Evolutionary conservation across 2,329 filamentous ascomycete species (phyloP), one percentile per base, ranked within the genome.

Genomic region (Colletotrichum musicola): DNA sequence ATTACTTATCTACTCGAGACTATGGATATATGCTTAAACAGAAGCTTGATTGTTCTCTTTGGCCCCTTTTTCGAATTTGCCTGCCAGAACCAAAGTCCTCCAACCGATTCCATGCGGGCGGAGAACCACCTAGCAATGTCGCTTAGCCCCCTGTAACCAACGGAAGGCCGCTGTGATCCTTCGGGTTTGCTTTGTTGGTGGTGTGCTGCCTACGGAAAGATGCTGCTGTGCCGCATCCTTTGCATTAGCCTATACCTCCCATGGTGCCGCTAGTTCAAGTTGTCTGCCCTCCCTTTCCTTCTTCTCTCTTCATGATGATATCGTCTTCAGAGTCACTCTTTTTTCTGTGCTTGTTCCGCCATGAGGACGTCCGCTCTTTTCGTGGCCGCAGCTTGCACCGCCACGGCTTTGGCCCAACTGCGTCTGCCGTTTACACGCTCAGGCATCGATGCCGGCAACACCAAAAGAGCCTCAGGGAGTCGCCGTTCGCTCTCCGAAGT

Each of bases 121-220:
- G 13, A 64, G 40, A n/a, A 49, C 61, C 54, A 59, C 61, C 40
- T 64, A 3, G 40, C 38, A 54, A 64, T 60, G 14, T 68, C 61
- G 61, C 65, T 64, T 55, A 64, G n/a, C 20, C 65, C 49, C 53
- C 47, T 50, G 62, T 13, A 14, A 14, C 6, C 46, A 58, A 7
- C 27, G 9, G 7, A n/a, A 7, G 47, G 54, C 10, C 40, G 20
- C 54, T 42, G 27, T 64, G 42, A 59, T 44, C 40, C 20, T 22
- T 14, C 13, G 38, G 40, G n/a, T 44, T 42, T 22, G 14, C 44
- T 5, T 30, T 54, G 6, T 22, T 25, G 22, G 16, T 61, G 20
- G 35, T 50, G n/a, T 60, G 47, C 65, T 68, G 13, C 65, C 65
- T 64, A 18, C 27, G 20, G 7, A 4, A 20, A 57, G 12, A 35